phyloP scores from a whole-genome alignment of 148 eudicot species.

The Camellia sinensis region DNA sequence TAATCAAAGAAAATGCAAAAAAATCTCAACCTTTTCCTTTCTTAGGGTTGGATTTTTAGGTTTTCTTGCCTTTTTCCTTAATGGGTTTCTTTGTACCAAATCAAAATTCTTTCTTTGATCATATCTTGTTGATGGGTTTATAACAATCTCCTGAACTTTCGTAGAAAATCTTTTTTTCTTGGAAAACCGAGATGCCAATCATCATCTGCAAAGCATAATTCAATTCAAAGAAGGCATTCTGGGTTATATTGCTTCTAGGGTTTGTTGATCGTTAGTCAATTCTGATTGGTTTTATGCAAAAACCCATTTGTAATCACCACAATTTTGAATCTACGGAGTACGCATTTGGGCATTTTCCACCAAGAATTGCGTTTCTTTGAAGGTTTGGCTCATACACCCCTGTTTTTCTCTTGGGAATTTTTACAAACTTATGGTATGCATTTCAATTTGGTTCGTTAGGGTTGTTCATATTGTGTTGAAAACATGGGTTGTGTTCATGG shows the following conservation, averaged over 20 bases:
- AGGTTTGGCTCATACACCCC: constrained; percentile 15
- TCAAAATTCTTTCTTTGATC: constrained; percentile 3
- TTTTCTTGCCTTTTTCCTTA: constrained; percentile 2
- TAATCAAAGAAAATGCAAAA: constrained; percentile 4
- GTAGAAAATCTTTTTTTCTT: neutral
- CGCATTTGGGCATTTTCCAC: constrained; percentile 16
- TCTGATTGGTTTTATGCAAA: constrained; percentile 10
- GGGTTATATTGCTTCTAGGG: constrained; percentile 3
- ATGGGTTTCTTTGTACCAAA: neutral
- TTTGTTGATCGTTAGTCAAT: neutral
- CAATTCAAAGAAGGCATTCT: neutral
- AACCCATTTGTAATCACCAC: neutral
- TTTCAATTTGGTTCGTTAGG: constrained; percentile 9
- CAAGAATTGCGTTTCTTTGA: constrained; percentile 16
- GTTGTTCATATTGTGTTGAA: constrained; percentile 18
- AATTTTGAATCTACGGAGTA: constrained; percentile 16
- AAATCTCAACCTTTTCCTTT: neutral
- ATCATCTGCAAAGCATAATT: neutral
- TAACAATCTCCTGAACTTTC: constrained; percentile 9
- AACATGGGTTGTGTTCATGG: constrained; percentile 83
- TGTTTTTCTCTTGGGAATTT: constrained; percentile 22
- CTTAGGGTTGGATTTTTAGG: neutral
- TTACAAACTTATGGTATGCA: neutral
- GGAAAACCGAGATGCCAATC: neutral
- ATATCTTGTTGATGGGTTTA: constrained; percentile 19